Base-by-base conservation (phyloP, 306 rosid genomes). In the Ceratonia siliqua region DNA sequence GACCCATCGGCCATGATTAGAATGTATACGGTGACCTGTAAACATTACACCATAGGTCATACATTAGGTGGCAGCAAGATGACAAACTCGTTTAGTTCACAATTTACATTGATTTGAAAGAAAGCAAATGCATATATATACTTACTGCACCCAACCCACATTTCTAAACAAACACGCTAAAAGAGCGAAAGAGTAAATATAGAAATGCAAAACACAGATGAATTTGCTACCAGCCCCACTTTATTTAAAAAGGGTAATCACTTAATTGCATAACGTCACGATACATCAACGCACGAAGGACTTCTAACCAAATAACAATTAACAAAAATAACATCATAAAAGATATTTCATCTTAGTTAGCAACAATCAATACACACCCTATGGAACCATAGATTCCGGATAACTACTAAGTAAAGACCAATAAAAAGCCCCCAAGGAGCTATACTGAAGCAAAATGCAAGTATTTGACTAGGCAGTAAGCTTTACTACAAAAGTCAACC, bases 1-100 rank as follows among this genome's bases (percentile, higher is more conserved):
- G 62, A 78, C 66, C 90, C 82, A 82, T 89, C 96, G 2, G 83
- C 88, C 98, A 93, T 93, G 73, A 43, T 81, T 82, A 64, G 13
- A 62, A 70, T 67, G 75, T 74, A 71, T 68, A 38, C 45, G 55
- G 72, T 78, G 89, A 84, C 89, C 96, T 92, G 79, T 15, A 4
- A 70, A 62, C 12, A 63, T 50, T 42, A 35, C 68, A 57, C n/a
- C 68, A 30, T 18, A 67, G 52, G 50, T 62, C 70, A 79, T 5
- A 25, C 8, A 45, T 48, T 25, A 45, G 30, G 3, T 21, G 13
- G 35, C 21, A 27, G 63, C 70, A 50, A 18, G 9, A 22, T 15
- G 8, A 25, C 36, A 79, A 49, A 68, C 9, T 11, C 33, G 15
- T 24, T 6, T 25, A 21, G 4, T 45, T 24, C 9, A 6, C 36